Conservation (phyloP, 2,329 filamentous ascomycete genomes). For the Alternaria longipes region DNA sequence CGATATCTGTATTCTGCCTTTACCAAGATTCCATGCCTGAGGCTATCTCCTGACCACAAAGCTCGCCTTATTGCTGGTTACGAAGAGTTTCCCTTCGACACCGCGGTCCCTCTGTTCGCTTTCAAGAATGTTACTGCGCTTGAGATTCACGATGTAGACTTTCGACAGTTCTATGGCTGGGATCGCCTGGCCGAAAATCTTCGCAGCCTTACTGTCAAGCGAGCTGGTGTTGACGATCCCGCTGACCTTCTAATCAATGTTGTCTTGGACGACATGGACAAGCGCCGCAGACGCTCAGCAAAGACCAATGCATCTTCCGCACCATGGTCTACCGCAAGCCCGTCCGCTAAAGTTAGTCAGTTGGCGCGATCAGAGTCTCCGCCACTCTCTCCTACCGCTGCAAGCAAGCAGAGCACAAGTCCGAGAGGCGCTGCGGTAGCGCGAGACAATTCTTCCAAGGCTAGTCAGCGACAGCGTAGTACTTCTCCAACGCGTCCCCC, state of each 20-base stretch:
- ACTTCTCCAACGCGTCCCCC: constrained; percentile 81
- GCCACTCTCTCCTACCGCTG: constrained; percentile 50
- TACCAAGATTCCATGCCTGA: constrained; percentile 94
- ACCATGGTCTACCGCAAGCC: constrained; percentile 71
- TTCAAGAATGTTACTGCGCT: constrained; percentile 97
- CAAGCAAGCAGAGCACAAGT: constrained; percentile 59
- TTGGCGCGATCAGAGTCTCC: constrained; percentile 73
- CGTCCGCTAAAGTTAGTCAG: constrained; percentile 70
- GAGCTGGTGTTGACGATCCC: constrained; percentile 87
- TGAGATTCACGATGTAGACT: constrained; percentile 95
- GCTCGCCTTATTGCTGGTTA: constrained; percentile 90
- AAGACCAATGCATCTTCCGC: constrained; percentile 83
- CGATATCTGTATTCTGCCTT: constrained; percentile 98
- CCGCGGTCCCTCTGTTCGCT: constrained; percentile 91
- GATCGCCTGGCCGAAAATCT: constrained; percentile 92
- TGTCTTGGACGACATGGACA: constrained; percentile 95
- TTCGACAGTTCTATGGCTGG: constrained; percentile 97
- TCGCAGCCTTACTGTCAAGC: constrained; percentile 86
- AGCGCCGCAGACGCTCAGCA: constrained; percentile 83
- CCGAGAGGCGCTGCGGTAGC: constrained; percentile 60
- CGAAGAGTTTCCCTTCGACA: constrained; percentile 98
- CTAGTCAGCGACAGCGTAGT: constrained; percentile 68
- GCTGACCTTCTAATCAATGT: constrained; percentile 91
- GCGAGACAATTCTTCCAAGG: constrained; percentile 65
- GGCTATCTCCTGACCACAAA: constrained; percentile 90